Conservation (phyloP, 352 stramenopile genomes). For the Phytopythium kandeliae region DNA sequence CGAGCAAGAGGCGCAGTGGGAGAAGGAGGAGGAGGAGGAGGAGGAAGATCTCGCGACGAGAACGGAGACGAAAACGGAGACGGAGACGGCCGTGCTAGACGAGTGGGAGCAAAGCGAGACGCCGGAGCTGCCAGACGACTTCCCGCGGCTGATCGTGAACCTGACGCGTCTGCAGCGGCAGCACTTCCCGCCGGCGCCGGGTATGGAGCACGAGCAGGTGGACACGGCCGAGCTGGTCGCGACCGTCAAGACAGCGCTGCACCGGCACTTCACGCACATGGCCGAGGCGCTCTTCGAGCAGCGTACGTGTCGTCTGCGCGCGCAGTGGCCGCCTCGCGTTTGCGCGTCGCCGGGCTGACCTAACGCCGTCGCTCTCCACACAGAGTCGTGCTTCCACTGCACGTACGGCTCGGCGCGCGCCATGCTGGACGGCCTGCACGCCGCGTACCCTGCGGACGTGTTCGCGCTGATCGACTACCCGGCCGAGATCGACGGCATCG, state of each 20-base stretch:
- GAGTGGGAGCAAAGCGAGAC: constrained; percentile 33
- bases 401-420: constrained; percentile 50
- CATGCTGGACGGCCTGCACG: constrained; percentile 44
- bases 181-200: constrained; percentile 29
- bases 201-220: constrained; percentile 13
- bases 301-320: constrained; percentile 27
- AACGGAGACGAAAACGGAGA: no score
- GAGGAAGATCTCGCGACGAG: background rate
- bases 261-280: constrained; percentile 53
- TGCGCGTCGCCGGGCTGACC: no score
- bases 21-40: constrained; percentile 1
- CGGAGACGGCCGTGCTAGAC: constrained; percentile 1
- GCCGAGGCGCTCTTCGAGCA: constrained; percentile 67
- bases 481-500: constrained; percentile 44
- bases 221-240: constrained; percentile 33
- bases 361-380: no score
- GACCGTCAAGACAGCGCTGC: constrained; percentile 42
- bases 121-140: constrained; percentile 54
- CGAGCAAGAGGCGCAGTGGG: no score
- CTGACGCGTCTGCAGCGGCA: constrained; percentile 46
- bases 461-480: constrained; percentile 79
- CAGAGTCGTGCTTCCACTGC: constrained; percentile 63
- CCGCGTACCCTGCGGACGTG: constrained; percentile 42
- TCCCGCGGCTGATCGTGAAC: constrained; percentile 65
- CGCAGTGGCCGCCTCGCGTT: no score